Percentiles rank a stretch among this genome's conserved stretches.
These are phyloP conservation scores for Russula abietina DNA, from an alignment of 768 basidiomycete species.

Conservation along the genomic window DNA sequence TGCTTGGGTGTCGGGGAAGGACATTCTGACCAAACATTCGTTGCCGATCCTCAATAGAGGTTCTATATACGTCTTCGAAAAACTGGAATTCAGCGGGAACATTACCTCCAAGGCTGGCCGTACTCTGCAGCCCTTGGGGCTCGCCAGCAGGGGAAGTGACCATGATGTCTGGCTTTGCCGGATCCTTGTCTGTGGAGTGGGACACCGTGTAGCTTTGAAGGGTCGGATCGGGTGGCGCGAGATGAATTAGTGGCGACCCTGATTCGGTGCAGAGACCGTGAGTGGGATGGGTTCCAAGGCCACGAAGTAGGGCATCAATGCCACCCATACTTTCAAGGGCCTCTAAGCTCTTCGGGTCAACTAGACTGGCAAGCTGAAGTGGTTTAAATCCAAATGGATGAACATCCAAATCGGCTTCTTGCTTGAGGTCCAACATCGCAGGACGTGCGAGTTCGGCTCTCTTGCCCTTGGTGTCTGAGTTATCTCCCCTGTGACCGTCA, in stretches of 20 bases:
- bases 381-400: constrained; percentile 68
- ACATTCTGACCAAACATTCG: constrained; percentile 49
- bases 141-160: too few relatives aligned
- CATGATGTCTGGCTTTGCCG: too few relatives aligned
- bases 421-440: constrained; percentile 29
- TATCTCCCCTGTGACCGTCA: constrained; percentile 23
- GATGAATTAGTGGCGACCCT: background rate
- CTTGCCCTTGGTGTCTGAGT: constrained; percentile 14
- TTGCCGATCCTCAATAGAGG: constrained; percentile 39
- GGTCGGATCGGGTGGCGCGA: too few relatives aligned
- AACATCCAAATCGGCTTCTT: constrained; percentile 50
- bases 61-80: too few relatives aligned
- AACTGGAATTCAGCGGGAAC: background rate
- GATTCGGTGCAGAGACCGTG: constrained; percentile 36
- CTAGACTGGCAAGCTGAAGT: too few relatives aligned
- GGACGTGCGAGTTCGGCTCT: constrained; percentile 25
- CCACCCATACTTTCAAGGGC: too few relatives aligned
- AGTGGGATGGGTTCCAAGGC: too few relatives aligned
- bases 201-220: too few relatives aligned
- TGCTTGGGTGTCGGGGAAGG: constrained; percentile 42
- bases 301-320: too few relatives aligned
- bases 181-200: too few relatives aligned
- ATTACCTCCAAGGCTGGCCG: constrained; percentile 12
- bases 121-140: too few relatives aligned
- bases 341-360: too few relatives aligned